phyloP scores from a whole-genome alignment of 805 yeast species.

The Clavispora santaluciae region DNA sequence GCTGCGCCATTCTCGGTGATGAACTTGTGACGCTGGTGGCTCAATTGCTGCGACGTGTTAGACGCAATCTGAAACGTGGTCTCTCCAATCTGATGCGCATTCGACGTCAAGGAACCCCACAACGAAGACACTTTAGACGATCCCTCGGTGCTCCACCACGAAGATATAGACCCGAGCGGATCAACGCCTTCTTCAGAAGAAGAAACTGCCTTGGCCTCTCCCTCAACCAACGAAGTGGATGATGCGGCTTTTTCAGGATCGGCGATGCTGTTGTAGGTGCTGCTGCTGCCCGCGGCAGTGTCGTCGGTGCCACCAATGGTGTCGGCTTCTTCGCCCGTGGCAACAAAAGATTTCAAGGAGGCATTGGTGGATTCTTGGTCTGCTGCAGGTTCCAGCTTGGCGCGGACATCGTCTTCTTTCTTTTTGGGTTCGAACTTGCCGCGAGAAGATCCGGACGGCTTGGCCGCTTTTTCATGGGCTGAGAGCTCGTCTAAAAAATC shows the following conservation, averaged over 20 bases:
- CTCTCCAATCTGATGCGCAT: constrained; percentile 46
- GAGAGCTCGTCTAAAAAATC: constrained; percentile 67
- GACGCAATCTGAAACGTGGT: constrained; percentile 48
- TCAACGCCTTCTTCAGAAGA: constrained; percentile 31
- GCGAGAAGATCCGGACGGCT: constrained; percentile 13
- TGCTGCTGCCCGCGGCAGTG: background rate
- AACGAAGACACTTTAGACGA: constrained; percentile 59
- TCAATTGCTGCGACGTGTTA: constrained; percentile 37
- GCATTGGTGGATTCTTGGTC: too few species aligned
- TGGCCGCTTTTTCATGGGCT: constrained; percentile 44
- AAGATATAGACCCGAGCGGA: constrained; percentile 61
- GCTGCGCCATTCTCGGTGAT: constrained; percentile 20
- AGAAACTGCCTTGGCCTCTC: background rate
- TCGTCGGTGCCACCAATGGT: background rate
- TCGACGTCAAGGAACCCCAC: constrained; percentile 62
- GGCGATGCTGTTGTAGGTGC: background rate
- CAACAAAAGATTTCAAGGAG: too few species aligned
- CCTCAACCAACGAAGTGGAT: background rate
- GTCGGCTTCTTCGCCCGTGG: too few species aligned
- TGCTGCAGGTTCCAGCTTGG: background rate
- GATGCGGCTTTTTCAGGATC: background rate
- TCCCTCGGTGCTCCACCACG: constrained; percentile 74
- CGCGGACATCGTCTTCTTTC: constrained; percentile 4
- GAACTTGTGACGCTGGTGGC: constrained; percentile 35
- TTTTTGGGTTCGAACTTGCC: constrained; percentile 34